Evolutionary conservation across 331 rosid genomes (phyloP).

Genomic region (Acacia concinna): DNA sequence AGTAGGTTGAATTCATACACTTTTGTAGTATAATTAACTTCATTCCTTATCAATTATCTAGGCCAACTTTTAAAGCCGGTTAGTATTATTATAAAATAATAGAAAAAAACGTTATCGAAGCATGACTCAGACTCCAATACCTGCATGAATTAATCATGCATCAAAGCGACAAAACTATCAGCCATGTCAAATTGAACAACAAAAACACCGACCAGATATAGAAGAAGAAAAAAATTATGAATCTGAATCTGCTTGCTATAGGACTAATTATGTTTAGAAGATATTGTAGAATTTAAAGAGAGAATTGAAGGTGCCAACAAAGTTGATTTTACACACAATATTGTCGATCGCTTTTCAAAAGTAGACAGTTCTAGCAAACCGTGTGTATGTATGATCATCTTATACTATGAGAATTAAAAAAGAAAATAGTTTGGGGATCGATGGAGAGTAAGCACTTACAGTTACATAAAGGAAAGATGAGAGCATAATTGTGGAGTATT

Average conservation of each 20-base stretch:
- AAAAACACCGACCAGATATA: background rate
- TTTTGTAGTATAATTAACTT: background rate
- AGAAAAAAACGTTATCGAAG: background rate
- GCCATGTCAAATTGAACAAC: background rate
- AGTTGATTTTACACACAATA: background rate
- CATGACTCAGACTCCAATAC: background rate
- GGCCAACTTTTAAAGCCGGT: background rate
- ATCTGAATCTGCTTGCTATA: background rate
- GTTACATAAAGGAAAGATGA: constrained; percentile 70
- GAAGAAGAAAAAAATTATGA: background rate
- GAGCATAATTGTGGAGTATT: constrained; percentile 70
- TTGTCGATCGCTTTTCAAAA: background rate
- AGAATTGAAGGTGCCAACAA: background rate
- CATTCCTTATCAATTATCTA: background rate
- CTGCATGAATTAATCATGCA: background rate
- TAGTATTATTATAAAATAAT: background rate
- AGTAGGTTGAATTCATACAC: background rate
- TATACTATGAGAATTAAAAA: background rate
- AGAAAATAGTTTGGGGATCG: background rate
- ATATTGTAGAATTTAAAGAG: background rate
- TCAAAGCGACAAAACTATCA: background rate
- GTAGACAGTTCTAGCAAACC: background rate
- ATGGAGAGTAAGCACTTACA: constrained; percentile 55
- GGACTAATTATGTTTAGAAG: background rate
- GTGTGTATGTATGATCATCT: background rate